Conservation (phyloP, 768 basidiomycete genomes). For the Mycena galopus region DNA sequence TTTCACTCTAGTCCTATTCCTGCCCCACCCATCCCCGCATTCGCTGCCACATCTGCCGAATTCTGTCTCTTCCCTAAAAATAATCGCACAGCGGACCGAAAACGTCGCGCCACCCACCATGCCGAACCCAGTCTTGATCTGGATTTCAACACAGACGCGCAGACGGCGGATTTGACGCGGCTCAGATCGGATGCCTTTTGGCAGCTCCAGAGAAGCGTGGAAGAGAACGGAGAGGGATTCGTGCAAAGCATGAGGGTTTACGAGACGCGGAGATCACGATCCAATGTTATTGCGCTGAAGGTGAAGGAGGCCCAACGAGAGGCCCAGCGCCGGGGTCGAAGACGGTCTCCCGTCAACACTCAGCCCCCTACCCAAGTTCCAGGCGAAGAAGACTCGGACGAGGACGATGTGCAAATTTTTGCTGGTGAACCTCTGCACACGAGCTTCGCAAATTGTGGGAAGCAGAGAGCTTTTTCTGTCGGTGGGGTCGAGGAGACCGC, state of each 20-base stretch:
- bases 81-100: constrained; percentile 25
- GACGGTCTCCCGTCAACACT: constrained; percentile 48
- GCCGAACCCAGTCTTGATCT: constrained; percentile 40
- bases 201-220: constrained; percentile 73
- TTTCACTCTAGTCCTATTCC: constrained; percentile 47
- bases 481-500: constrained; percentile 57
- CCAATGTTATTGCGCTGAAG: constrained; percentile 49
- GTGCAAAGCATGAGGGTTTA: constrained; percentile 82
- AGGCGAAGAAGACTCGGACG: constrained; percentile 42
- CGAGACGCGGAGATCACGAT: constrained; percentile 65
- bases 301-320: constrained; percentile 56
- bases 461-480: constrained; percentile 58
- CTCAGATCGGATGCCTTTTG: constrained; percentile 75
- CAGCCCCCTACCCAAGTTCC: constrained; percentile 24
- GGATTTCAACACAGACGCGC: constrained; percentile 28
- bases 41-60: constrained; percentile 64
- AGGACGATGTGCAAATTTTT: constrained; percentile 66
- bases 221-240: constrained; percentile 75
- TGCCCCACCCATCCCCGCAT: constrained; percentile 47
- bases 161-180: constrained; percentile 51
- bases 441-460: constrained; percentile 45
- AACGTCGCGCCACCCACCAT: constrained; percentile 36
- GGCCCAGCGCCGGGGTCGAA: constrained; percentile 58
- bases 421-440: constrained; percentile 51
- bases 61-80: constrained; percentile 59